Conservation (phyloP, 495 filamentous ascomycete genomes). For the Clavariopsis aquatica region DNA sequence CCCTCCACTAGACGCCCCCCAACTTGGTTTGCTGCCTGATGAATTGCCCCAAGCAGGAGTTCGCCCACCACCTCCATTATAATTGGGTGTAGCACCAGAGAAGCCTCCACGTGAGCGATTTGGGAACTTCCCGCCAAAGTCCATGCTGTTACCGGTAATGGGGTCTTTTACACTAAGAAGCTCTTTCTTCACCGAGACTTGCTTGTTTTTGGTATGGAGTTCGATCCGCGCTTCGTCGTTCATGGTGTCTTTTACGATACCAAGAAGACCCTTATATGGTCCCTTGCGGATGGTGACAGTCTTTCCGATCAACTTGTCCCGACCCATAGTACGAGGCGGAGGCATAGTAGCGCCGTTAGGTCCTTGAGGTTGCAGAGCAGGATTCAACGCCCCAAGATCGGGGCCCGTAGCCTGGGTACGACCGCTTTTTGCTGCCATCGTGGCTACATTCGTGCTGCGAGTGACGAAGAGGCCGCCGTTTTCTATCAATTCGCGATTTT, state of each 20-base stretch:
- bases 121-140: slow-evolving; percentile 60
- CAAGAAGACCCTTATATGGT: slow-evolving; percentile 86
- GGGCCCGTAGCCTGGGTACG: slow-evolving; percentile 60
- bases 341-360: slow-evolving; percentile 58
- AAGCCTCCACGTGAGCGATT: slow-evolving; percentile 51
- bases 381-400: slow-evolving; percentile 91
- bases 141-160: slow-evolving; percentile 70
- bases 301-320: slow-evolving; percentile 85
- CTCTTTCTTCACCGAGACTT: slow-evolving; percentile 76
- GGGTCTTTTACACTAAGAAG: slow-evolving; percentile 78
- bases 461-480: slow-evolving; percentile 89
- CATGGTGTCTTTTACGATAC: slow-evolving; percentile 91
- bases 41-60: slow-evolving; percentile 54
- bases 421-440: slow-evolving; percentile 88
- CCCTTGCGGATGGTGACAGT: slow-evolving; percentile 84
- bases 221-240: slow-evolving; percentile 84
- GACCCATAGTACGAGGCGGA: slow-evolving; percentile 74
- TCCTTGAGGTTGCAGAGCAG: slow-evolving; percentile 72
- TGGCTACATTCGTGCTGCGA: slow-evolving; percentile 80
- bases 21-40: slow-evolving; percentile 37
- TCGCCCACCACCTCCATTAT: slow-evolving; percentile 60
- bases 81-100: slow-evolving; percentile 44
- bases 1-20: slow-evolving; percentile 57
- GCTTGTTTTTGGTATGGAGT: slow-evolving; percentile 87
- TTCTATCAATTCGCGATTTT: slow-evolving; percentile 79